Conservation (phyloP, 1,139 yeast genomes). For the Saccharomyces hybrid region DNA sequence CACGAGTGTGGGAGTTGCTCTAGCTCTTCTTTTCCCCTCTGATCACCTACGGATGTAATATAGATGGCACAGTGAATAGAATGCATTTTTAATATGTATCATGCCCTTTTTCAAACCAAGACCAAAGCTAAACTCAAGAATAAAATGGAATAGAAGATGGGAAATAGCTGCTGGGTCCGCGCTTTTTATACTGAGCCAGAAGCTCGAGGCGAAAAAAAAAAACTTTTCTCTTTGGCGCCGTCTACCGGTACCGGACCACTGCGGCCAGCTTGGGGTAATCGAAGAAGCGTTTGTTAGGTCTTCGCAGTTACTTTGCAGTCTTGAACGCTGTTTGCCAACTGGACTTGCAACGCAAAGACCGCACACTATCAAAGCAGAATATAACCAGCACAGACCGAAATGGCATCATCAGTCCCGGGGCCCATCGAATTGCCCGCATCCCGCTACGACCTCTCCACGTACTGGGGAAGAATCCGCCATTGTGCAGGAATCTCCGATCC, state of each 20-base stretch:
- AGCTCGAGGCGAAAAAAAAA: background rate
- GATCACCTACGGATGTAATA: conserved; percentile 24
- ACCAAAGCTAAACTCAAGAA: background rate
- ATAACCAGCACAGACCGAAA: conserved; percentile 22
- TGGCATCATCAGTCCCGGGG: conserved; percentile 89
- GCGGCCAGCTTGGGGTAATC: background rate
- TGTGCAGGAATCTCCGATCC: conserved; percentile 93
- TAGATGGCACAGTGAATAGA: conserved; percentile 33
- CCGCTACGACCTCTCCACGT: conserved; percentile 66
- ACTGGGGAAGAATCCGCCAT: conserved; percentile 90
- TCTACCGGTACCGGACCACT: background rate
- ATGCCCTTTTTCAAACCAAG: conserved; percentile 12
- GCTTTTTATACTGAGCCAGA: background rate
- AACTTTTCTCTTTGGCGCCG: background rate
- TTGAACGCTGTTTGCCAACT: background rate
- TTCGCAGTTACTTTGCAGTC: background rate
- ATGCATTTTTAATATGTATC: conserved; percentile 26
- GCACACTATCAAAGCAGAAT: background rate
- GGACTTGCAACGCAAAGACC: background rate
- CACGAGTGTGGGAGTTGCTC: conserved; percentile 19
- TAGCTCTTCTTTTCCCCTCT: conserved; percentile 34
- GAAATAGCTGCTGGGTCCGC: background rate
- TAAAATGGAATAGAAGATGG: background rate
- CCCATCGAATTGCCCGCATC: conserved; percentile 73
- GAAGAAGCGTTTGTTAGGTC: background rate